A percentile compares a stretch with the other conserved stretches of the same genome.
Conservation (phyloP, 768 basidiomycete genomes). For the Polyporus arcularius region DNA sequence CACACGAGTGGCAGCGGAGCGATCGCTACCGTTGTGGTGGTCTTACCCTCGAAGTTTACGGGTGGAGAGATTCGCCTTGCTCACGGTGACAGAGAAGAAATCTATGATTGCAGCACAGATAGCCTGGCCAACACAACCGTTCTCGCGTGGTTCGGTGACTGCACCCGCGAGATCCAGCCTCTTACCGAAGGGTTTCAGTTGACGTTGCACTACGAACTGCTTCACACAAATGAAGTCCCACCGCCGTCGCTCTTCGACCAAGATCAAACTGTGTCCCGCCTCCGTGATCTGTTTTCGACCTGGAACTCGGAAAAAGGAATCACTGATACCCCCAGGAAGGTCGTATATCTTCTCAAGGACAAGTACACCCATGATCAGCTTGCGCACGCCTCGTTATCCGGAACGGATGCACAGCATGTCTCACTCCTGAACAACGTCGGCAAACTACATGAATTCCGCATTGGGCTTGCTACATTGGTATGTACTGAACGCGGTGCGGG, state of each 20-base stretch:
- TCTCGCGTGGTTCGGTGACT: constrained; percentile 54
- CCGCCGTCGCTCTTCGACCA: background rate
- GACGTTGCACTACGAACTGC: background rate
- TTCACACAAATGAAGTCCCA: background rate
- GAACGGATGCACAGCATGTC: background rate
- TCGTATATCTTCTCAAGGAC: background rate
- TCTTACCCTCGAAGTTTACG: constrained; percentile 45
- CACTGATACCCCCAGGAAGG: no score
- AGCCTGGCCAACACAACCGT: constrained; percentile 37
- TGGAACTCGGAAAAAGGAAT: background rate
- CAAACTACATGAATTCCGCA: background rate
- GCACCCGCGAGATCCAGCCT: constrained; percentile 48
- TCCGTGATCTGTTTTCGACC: background rate
- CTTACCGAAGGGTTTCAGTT: constrained; percentile 27
- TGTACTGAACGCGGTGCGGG: background rate
- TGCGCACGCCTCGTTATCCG: constrained; percentile 2
- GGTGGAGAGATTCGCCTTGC: constrained; percentile 48
- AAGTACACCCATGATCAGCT: constrained; percentile 23
- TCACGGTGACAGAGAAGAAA: constrained; percentile 33
- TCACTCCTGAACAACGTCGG: background rate
- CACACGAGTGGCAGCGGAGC: constrained; percentile 33
- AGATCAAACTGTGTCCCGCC: background rate
- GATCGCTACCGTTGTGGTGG: constrained; percentile 50
- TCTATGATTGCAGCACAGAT: constrained; percentile 36
- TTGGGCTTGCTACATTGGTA: background rate